Evolutionary conservation across 108 stramenopile genomes (phyloP).

Genomic region (Epithemia pelagica): DNA sequence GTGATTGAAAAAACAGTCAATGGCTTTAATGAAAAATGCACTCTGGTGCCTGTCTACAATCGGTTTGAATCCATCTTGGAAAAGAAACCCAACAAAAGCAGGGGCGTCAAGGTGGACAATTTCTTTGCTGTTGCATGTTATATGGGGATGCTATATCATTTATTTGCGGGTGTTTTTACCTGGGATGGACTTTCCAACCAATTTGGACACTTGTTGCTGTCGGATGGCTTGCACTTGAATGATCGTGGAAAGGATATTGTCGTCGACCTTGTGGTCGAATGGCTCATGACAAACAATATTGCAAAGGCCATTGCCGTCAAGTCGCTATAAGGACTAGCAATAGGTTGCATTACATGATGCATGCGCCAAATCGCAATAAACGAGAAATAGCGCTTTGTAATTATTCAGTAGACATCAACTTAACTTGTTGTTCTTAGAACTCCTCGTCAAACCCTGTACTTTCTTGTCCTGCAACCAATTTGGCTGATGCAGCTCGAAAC

Average conservation of each 20-base stretch:
- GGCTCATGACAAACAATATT: slow-evolving; percentile 9
- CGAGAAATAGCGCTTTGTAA: too few relatives aligned
- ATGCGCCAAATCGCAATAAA: too few relatives aligned
- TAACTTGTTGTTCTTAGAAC: too few relatives aligned
- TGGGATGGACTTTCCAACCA: slow-evolving; percentile 7
- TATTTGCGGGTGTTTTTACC: not conserved
- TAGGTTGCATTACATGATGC: too few relatives aligned
- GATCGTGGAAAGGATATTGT: slow-evolving; percentile 6
- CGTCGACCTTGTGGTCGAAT: slow-evolving; percentile 9
- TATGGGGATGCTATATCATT: not conserved
- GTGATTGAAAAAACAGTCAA: slow-evolving; percentile 11
- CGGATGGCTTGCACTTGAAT: slow-evolving; percentile 11
- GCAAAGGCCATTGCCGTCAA: slow-evolving; percentile 22
- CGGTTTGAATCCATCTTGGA: slow-evolving; percentile 11
- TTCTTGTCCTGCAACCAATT: too few relatives aligned
- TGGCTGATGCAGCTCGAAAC: too few relatives aligned
- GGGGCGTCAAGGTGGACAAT: not conserved
- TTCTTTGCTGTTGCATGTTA: not conserved
- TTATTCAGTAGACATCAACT: too few relatives aligned
- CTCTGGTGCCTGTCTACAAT: slow-evolving; percentile 6
- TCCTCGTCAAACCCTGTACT: too few relatives aligned
- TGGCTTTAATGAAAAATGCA: not conserved
- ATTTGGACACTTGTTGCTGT: not conserved
- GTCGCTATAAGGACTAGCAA: too few relatives aligned
- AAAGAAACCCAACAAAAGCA: slow-evolving; percentile 1